Percentiles rank a stretch among this genome's conserved stretches.
Conservation (phyloP, 2,329 filamentous ascomycete species). For the Cryoendolithus antarcticus region DNA sequence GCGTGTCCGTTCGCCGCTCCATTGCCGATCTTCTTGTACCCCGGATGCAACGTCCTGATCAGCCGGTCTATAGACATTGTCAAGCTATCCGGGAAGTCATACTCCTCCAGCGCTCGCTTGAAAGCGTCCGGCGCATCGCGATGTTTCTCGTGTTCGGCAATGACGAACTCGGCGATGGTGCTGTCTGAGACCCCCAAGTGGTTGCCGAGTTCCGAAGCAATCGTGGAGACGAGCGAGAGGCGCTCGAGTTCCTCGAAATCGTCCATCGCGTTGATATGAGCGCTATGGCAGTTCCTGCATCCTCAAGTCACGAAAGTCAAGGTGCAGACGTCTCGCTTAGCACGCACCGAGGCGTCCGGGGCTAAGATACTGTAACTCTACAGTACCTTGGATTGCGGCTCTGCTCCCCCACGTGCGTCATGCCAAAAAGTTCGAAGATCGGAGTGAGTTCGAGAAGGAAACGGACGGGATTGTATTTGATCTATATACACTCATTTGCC, state of each 20-base stretch:
- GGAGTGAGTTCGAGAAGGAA: too few species aligned
- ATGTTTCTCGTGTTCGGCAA: constrained; percentile 74
- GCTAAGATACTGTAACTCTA: too few species aligned
- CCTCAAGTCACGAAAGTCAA: too few species aligned
- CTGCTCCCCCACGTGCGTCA: too few species aligned
- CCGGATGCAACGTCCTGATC: constrained; percentile 80
- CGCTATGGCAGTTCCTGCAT: too few species aligned
- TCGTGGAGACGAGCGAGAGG: constrained; percentile 85
- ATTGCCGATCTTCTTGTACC: constrained; percentile 51
- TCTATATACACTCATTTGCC: too few species aligned
- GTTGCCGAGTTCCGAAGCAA: constrained; percentile 88
- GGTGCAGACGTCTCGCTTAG: too few species aligned
- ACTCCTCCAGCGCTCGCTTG: constrained; percentile 57
- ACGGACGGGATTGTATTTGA: too few species aligned
- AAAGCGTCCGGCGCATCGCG: constrained; percentile 55
- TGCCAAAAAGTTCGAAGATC: too few species aligned
- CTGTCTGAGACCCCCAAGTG: constrained; percentile 87
- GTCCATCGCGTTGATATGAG: constrained; percentile 51
- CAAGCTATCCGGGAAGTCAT: constrained; percentile 76
- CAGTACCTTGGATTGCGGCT: too few species aligned
- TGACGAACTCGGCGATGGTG: constrained; percentile 91
- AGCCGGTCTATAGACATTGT: constrained; percentile 85
- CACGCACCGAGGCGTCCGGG: too few species aligned
- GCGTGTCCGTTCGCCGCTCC: constrained; percentile 32
- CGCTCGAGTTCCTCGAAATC: constrained; percentile 85